phyloP scores from a whole-genome alignment of 1,139 yeast species.

The Zygoascus sp. region DNA sequence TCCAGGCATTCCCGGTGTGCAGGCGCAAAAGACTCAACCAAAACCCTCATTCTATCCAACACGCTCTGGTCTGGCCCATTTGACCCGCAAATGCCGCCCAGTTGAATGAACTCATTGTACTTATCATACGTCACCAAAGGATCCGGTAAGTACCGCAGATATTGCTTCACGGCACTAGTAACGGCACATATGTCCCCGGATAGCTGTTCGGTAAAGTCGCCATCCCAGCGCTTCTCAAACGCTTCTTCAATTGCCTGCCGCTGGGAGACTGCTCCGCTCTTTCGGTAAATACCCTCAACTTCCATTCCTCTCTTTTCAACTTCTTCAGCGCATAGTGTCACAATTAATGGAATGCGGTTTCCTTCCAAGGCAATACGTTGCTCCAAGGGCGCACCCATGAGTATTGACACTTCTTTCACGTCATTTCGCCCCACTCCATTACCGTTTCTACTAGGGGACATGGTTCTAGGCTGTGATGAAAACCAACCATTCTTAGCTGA shows the following conservation, averaged over 20 bases:
- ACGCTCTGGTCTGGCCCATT: constrained; percentile 33
- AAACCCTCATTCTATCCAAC: constrained; percentile 35
- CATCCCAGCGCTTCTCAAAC: constrained; percentile 35
- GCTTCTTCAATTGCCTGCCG: constrained; percentile 48
- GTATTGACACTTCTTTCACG: constrained; percentile 12
- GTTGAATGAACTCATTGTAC: constrained; percentile 61
- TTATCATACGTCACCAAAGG: constrained; percentile 71
- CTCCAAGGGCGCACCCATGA: constrained; percentile 30
- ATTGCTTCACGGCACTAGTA: constrained; percentile 81
- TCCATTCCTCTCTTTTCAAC: constrained; percentile 71
- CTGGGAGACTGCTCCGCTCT: constrained; percentile 83
- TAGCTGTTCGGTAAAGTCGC: constrained; percentile 41
- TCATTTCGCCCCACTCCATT: constrained; percentile 1
- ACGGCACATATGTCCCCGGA: constrained; percentile 79
- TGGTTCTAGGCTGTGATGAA: background rate
- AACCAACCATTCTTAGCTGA: constrained; percentile 9
- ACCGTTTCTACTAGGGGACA: constrained; percentile 8
- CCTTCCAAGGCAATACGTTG: constrained; percentile 50
- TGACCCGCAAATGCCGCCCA: constrained; percentile 17
- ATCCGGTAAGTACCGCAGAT: constrained; percentile 76
- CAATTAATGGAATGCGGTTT: constrained; percentile 60
- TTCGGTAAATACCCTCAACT: constrained; percentile 83
- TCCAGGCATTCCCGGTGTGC: constrained; percentile 62
- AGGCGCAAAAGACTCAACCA: constrained; percentile 51
- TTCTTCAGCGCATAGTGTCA: constrained; percentile 68